Percentiles rank a stretch among this genome's conserved stretches.
Evolutionary conservation across 2,329 filamentous ascomycete species (phyloP).

Genomic region (Colletotrichum sidae): DNA sequence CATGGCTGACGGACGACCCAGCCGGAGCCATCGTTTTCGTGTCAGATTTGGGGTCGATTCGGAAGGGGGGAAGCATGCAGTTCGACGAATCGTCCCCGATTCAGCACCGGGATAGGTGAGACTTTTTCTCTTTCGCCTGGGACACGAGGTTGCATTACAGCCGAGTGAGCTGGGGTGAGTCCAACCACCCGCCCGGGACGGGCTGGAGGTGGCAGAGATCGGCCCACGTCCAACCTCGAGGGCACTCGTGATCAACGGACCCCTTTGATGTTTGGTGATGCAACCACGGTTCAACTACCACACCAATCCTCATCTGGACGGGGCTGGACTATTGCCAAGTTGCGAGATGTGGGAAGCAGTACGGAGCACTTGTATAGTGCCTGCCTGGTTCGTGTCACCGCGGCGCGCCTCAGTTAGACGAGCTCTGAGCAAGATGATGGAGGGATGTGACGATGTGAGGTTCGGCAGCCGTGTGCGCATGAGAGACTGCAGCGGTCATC

Average conservation of each 20-base stretch:
- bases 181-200: slow-evolving; percentile 7
- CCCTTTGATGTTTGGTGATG: no score
- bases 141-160: background rate
- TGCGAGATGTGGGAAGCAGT: background rate
- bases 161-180: no score
- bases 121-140: no score
- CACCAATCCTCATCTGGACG: no score
- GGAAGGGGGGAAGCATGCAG: no score
- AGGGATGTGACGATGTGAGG: background rate
- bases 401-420: slow-evolving; percentile 7
- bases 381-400: no score
- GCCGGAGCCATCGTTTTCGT: background rate
- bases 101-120: no score
- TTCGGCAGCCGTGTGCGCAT: background rate
- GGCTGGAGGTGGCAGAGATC: background rate
- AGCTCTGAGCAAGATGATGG: slow-evolving; percentile 5
- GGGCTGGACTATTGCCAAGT: no score
- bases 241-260: background rate
- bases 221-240: no score
- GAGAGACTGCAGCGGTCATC: slow-evolving; percentile 4
- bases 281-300: no score
- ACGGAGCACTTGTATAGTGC: background rate
- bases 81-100: no score
- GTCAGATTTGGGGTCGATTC: background rate
- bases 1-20: no score